Evolutionary conservation across 768 basidiomycete species (phyloP).

Genomic region (Kwoniella dejecticola): DNA sequence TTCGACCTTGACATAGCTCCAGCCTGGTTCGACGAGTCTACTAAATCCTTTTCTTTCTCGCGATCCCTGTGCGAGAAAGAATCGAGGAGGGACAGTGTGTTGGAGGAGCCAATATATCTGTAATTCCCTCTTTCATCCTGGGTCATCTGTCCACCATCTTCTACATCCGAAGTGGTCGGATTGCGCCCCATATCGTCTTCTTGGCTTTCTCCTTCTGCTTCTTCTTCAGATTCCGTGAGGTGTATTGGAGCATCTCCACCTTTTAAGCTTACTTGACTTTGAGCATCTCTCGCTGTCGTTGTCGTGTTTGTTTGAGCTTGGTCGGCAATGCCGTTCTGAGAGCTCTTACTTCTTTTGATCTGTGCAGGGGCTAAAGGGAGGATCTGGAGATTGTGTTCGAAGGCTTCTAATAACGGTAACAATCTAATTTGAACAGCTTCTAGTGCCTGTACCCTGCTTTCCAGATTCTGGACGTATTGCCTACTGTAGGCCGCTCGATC

Average conservation of each 20-base stretch:
- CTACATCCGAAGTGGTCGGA: constrained; percentile 9
- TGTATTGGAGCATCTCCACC: neutral
- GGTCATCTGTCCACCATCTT: constrained; percentile 44
- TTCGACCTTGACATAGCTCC: neutral
- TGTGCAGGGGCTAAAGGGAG: neutral
- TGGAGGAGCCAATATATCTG: constrained; percentile 49
- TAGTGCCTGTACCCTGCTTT: constrained; percentile 47
- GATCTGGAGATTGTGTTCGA: constrained; percentile 21
- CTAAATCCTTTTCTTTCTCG: constrained; percentile 42
- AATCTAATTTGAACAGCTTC: constrained; percentile 37
- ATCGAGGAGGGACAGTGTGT: constrained; percentile 46
- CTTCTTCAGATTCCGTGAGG: constrained; percentile 1
- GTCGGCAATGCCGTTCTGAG: no score
- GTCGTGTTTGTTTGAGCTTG: constrained; percentile 9
- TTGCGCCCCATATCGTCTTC: constrained; percentile 9
- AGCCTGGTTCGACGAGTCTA: neutral
- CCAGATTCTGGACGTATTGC: constrained; percentile 50
- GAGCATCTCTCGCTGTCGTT: neutral
- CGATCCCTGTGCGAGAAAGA: constrained; percentile 53
- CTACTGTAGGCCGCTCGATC: constrained; percentile 48
- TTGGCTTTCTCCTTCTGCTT: constrained; percentile 9
- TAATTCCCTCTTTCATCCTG: constrained; percentile 49
- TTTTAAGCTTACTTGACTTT: neutral
- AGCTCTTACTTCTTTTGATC: neutral
- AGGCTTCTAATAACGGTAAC: constrained; percentile 40